phyloP scores from a whole-genome alignment of 768 basidiomycete genomes.

The Kwoniella sp. region DNA sequence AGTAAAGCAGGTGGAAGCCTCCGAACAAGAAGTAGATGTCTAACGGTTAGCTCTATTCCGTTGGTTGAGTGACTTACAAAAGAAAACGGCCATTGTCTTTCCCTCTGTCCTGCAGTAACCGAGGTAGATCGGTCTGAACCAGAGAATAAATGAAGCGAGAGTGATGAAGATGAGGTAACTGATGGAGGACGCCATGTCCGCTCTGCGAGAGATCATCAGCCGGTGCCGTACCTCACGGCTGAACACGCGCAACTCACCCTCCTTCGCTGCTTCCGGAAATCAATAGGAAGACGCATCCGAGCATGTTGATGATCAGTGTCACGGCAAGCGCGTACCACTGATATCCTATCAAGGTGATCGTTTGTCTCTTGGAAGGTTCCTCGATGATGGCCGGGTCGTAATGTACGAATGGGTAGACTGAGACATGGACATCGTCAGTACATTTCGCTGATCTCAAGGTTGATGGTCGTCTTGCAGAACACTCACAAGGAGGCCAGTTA shows the following conservation, averaged over 20 bases:
- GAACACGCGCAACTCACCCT: slow-evolving; percentile 44
- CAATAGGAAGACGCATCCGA: slow-evolving; percentile 85
- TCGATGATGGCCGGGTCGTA: slow-evolving; percentile 91
- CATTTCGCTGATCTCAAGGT: slow-evolving; percentile 12
- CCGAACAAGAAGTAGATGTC: slow-evolving; percentile 96
- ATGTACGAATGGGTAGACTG: slow-evolving; percentile 91
- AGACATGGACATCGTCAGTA: background rate
- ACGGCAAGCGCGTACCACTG: slow-evolving; percentile 87
- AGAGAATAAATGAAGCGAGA: slow-evolving; percentile 79
- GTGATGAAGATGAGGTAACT: slow-evolving; percentile 75
- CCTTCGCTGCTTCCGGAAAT: slow-evolving; percentile 70
- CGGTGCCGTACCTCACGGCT: background rate
- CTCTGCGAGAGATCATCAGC: slow-evolving; percentile 30
- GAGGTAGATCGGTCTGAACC: slow-evolving; percentile 98
- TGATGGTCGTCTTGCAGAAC: background rate
- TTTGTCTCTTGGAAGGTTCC: slow-evolving; percentile 67
- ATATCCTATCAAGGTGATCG: slow-evolving; percentile 84
- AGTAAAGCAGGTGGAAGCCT: slow-evolving; percentile 91
- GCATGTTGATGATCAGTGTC: slow-evolving; percentile 84
- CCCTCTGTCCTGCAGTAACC: slow-evolving; percentile 86
- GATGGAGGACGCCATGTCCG: slow-evolving; percentile 49
- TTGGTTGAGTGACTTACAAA: slow-evolving; percentile 39
- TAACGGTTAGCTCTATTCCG: slow-evolving; percentile 52
- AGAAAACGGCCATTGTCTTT: slow-evolving; percentile 53
- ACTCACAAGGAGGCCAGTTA: slow-evolving; percentile 91